Evolutionary conservation across 1,284 basidiomycete genomes (phyloP), one percentile per base, ranked within the genome.

Genomic region (Trichosporon sp.): DNA sequence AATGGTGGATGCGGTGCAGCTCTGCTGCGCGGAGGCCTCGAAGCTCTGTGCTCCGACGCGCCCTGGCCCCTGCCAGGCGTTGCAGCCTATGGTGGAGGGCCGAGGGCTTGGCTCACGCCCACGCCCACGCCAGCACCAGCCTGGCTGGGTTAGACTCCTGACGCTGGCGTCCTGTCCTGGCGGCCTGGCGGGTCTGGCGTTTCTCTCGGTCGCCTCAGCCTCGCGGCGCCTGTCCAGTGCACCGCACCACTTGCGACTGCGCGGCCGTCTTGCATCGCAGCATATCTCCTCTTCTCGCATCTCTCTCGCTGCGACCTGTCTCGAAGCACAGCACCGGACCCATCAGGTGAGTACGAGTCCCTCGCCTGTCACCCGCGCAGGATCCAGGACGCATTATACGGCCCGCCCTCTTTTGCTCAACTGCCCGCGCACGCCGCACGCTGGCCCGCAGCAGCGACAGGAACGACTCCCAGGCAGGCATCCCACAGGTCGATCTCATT

Each of bases 381-480:
- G 18, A 7, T 9, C 38, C 5, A 9, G 8, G 47, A 2, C 21
- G 47, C 21, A 51, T 60, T 60, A 60, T 60, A 60, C 27, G 56
- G 56, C 29, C 56, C 56, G 56, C 56, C 56, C 56, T 60, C 29
- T 60, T 60, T 29, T 31, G 56, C 56, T 60, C 56, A 32, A 51
- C 47, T 21, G 21, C 23, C 47, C 47, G 21, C 47, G 47, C n/a
- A 23, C 44, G n/a, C 44, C 56, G 29, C 56, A 31, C 15, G 56
- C 56, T 15, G 25, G 51, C 23, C 29, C 56, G 53, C 27, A 29
- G 15, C 18, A 31, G 9, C n/a, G n/a, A 11, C 27, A 29, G 27
- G 56, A 31, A 31, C 56, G 25, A 5, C 56, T 31, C 56, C 27
- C 56, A 18, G 18, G 38, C 38, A 42, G 38, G 18, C 38, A 18